A percentile compares a stretch with the other conserved stretches of the same genome.
Evolutionary conservation across 257 asterid species (phyloP).

Genomic region (Nicotiana obtusifolia): DNA sequence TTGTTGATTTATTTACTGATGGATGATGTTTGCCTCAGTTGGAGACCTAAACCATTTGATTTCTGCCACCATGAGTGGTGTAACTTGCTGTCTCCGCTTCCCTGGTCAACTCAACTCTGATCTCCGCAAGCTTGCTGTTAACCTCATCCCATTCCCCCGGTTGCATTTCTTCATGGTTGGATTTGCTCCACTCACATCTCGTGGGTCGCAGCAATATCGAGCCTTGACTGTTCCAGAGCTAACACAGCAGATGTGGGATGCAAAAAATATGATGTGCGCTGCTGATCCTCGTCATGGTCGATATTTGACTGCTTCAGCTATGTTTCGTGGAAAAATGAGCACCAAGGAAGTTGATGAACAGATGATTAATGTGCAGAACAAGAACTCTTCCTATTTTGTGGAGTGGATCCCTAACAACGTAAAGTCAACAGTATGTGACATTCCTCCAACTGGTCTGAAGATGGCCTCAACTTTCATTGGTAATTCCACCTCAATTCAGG

Average conservation of each 20-base stretch:
- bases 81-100: conserved; percentile 14
- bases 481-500: conserved; percentile 8
- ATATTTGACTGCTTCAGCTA: conserved; percentile 14
- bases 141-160: conserved; percentile 12
- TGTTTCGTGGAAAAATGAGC: conserved; percentile 13
- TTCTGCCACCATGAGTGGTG: conserved; percentile 13
- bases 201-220: conserved; percentile 12
- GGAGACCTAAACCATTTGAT: conserved; percentile 14
- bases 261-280: conserved; percentile 11
- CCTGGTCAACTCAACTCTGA: conserved; percentile 15
- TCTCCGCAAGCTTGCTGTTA: conserved; percentile 15
- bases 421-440: conserved; percentile 8
- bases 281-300: conserved; percentile 16
- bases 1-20: conserved; percentile 3
- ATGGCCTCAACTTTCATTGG: conserved; percentile 14
- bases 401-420: conserved; percentile 12
- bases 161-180: conserved; percentile 12
- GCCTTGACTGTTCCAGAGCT: conserved; percentile 13
- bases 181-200: conserved; percentile 12
- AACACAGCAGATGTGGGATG: conserved; percentile 14
- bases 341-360: conserved; percentile 10
- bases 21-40: neutral
- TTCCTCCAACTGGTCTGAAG: conserved; percentile 13
- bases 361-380: conserved; percentile 11
- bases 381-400: conserved; percentile 6